Percentiles rank a stretch among this genome's conserved stretches.
Conservation (phyloP, 139 green algal genomes). For the Nannochloris sp. region DNA sequence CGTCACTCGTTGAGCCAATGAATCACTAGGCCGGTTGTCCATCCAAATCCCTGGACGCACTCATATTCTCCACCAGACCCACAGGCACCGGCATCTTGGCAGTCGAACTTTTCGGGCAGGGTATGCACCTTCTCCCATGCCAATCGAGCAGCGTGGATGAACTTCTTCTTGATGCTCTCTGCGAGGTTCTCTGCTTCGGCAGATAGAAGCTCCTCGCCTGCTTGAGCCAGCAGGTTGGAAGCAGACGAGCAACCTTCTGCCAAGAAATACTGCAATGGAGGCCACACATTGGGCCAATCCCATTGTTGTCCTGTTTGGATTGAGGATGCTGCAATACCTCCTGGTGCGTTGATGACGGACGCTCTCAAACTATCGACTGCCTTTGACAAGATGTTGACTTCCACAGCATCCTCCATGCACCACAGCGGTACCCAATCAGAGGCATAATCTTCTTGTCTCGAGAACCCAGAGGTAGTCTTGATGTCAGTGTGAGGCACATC, state of each 20-base stretch:
- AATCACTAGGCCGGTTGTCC: slow-evolving; percentile 74
- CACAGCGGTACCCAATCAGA: slow-evolving; percentile 84
- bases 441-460: slow-evolving; percentile 34
- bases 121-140: slow-evolving; percentile 10
- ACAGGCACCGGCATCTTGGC: slow-evolving; percentile 2
- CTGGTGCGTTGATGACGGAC: slow-evolving; percentile 26
- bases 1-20: slow-evolving; percentile 20
- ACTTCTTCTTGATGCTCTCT: slow-evolving; percentile 31
- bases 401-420: slow-evolving; percentile 22
- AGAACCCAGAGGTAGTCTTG: neutral
- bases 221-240: neutral
- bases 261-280: slow-evolving; percentile 77
- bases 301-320: slow-evolving; percentile 76
- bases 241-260: slow-evolving; percentile 25
- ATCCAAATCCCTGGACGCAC: slow-evolving; percentile 68
- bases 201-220: neutral
- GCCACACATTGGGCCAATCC: slow-evolving; percentile 92
- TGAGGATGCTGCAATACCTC: slow-evolving; percentile 59
- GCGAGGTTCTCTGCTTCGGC: slow-evolving; percentile 23
- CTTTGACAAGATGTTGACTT: neutral
- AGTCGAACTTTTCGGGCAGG: slow-evolving; percentile 72
- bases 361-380: slow-evolving; percentile 8
- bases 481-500: neutral
- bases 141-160: slow-evolving; percentile 27
- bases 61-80: slow-evolving; percentile 37